Evolutionary conservation across 192 early-diverging fungal species (phyloP).

Genomic region (Coemansia sp.): DNA sequence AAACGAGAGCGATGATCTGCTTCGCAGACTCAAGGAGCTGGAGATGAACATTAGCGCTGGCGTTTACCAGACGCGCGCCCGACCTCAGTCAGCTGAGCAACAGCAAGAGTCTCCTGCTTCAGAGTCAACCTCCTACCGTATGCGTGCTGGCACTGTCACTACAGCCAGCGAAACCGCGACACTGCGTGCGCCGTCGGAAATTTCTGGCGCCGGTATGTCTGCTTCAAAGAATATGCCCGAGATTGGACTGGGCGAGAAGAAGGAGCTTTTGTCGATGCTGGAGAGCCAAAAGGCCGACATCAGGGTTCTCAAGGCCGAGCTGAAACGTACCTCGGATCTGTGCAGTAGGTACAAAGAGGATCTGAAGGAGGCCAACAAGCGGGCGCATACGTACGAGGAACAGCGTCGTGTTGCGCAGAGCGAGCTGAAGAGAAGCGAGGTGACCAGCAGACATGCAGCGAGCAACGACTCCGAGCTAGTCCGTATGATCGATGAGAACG

Average conservation of each 20-base stretch:
- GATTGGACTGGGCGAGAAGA: conserved; percentile 3
- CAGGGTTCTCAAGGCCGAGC: conserved; percentile 7
- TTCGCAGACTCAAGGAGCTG: conserved; percentile 7
- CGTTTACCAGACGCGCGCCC: background rate
- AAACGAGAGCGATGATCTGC: conserved; percentile 24
- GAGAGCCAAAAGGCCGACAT: conserved; percentile 12
- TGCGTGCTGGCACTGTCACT: conserved; percentile 41
- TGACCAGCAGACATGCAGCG: conserved; percentile 13
- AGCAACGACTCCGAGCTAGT: conserved; percentile 21
- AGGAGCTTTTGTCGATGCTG: conserved; percentile 20
- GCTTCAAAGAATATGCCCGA: background rate
- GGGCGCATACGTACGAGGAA: conserved; percentile 34
- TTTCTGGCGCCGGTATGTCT: conserved; percentile 9
- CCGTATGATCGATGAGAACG: conserved; percentile 26
- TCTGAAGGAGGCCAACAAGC: conserved; percentile 17
- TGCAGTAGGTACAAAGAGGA: background rate
- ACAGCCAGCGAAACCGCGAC: conserved; percentile 47
- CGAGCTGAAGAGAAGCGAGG: conserved; percentile 33
- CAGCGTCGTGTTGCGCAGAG: conserved; percentile 31
- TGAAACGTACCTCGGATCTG: background rate
- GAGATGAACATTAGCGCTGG: background rate
- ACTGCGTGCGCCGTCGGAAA: conserved; percentile 40
- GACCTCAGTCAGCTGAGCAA: background rate
- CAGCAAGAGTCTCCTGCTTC: conserved; percentile 4
- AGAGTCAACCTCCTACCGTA: conserved; percentile 15